Evolutionary conservation across 345 rosid species (phyloP), one percentile per base, ranked within the genome.

Genomic region (Gossypium australe): DNA sequence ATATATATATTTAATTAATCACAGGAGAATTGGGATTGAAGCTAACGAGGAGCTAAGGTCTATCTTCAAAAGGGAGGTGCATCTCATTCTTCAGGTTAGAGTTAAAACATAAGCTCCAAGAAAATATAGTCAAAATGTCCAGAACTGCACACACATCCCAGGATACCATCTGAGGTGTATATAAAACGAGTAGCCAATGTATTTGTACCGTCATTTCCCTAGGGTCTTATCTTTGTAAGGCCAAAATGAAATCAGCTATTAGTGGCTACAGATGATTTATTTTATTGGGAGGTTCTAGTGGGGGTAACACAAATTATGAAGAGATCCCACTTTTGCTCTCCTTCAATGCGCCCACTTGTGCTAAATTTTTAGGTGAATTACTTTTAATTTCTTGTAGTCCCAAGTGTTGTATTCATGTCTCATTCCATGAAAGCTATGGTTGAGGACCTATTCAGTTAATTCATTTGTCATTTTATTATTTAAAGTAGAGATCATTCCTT

Each of bases 31-130:
- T 72, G 99, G 99, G 29, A 78, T 88, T 0, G 98, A 95, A 85
- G 99, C 99, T 18, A 95, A 91, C 60, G 93, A 95, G 83, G 99
- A 93, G 82, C 86, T 95, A 65, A 85, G 94, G 81, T 86, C 90
- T 73, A 80, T 95, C 79, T 89, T 87, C 85, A 88, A 88, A 82
- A 86, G 89, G 76, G 85, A 93, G 75, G 89, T 91, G 73, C 98
- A 93, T 81, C 97, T 95, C 78, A 87, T 91, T 74, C 99, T 95
- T 76, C 86, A 86, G 82, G 98, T 91, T 70, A 85, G 81, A 80
- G 89, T 84, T 24, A 87, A 88, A 84, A 86, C 87, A 89, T 77
- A 60, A 67, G 62, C 18, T 51, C 22, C 14, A 27, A 7, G 6
- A 24, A 68, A 24, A 9, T 49, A 25, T 44, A 4, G 18, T 13